Evolutionary conservation across 2,329 filamentous ascomycete genomes (phyloP).

Genomic region (Atkinsonella hypoxylon): DNA sequence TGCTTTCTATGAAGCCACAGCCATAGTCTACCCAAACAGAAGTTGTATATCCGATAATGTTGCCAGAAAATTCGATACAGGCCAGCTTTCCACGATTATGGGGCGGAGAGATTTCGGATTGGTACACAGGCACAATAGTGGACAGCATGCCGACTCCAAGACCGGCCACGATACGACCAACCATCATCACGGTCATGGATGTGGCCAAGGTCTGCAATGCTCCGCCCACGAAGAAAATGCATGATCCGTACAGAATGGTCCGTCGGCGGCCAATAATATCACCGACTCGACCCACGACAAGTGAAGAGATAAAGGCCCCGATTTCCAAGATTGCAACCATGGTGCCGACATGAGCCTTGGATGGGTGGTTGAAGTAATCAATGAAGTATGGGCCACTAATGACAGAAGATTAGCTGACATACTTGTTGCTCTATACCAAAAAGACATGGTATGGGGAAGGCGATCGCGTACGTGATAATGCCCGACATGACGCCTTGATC

Average conservation of each 20-base stretch:
- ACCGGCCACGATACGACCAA: constrained; percentile 73
- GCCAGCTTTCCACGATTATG: constrained; percentile 93
- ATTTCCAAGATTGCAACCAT: constrained; percentile 97
- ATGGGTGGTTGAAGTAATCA: constrained; percentile 84
- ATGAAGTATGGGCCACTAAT: constrained; percentile 73
- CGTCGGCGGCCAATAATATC: constrained; percentile 81
- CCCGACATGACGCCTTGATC: constrained; percentile 84
- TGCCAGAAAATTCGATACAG: constrained; percentile 96
- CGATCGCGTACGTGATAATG: constrained; percentile 46
- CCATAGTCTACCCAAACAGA: constrained; percentile 99
- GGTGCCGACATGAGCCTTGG: constrained; percentile 77
- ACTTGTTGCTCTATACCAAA: constrained; percentile 9
- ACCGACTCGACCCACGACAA: constrained; percentile 76
- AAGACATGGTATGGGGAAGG: background rate
- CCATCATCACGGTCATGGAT: constrained; percentile 81
- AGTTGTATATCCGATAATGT: constrained; percentile 89
- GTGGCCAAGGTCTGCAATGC: constrained; percentile 71
- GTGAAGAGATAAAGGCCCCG: constrained; percentile 80
- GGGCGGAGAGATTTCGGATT: constrained; percentile 89
- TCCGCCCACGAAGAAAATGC: constrained; percentile 76
- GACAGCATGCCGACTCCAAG: constrained; percentile 80
- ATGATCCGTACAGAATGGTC: constrained; percentile 88
- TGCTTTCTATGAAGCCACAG: constrained; percentile 75
- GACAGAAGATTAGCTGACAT: background rate
- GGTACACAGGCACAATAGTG: constrained; percentile 86